phyloP scores from a whole-genome alignment of 441 rosid species.

The Adansonia madagascariensis region DNA sequence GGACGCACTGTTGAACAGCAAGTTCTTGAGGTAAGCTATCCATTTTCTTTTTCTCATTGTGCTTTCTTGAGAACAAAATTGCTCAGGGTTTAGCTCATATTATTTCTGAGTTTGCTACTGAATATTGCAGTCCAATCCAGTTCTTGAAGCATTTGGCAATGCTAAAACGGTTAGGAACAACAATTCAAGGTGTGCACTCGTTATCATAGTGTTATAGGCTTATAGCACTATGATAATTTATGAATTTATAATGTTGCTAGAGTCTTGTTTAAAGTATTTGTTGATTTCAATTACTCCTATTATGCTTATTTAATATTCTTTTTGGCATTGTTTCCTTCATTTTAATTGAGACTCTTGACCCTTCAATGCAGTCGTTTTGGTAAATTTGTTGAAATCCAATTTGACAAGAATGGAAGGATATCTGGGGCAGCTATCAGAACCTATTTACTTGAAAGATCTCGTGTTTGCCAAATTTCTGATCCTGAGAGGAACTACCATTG shows the following conservation, averaged over 20 bases:
- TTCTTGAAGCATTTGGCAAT: constrained; percentile 99
- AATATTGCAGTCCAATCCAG: constrained; percentile 91
- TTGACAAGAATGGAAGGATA: constrained; percentile 96
- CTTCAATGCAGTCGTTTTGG: constrained; percentile 91
- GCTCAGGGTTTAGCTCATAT: background rate
- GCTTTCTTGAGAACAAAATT: background rate
- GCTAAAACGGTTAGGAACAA: constrained; percentile 99
- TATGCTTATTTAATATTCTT: background rate
- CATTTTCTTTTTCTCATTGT: background rate
- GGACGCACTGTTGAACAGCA: constrained; percentile 99
- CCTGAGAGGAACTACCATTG: constrained; percentile 99
- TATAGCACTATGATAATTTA: constrained; percentile 10
- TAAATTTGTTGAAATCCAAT: constrained; percentile 99
- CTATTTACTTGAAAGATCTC: constrained; percentile 98
- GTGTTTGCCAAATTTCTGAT: constrained; percentile 97
- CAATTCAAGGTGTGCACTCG: constrained; percentile 79
- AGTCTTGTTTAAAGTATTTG: constrained; percentile 10
- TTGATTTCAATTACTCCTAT: background rate
- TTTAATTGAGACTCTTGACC: constrained; percentile 33
- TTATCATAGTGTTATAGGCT: background rate
- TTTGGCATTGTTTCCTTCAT: constrained; percentile 15
- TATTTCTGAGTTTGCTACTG: background rate
- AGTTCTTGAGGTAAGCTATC: constrained; percentile 85
- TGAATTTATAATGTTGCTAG: constrained; percentile 10
- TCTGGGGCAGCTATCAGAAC: constrained; percentile 99